Evolutionary conservation across 176 grass and related monocot genomes (phyloP).

Genomic region (Alopecurus myosuroides): DNA sequence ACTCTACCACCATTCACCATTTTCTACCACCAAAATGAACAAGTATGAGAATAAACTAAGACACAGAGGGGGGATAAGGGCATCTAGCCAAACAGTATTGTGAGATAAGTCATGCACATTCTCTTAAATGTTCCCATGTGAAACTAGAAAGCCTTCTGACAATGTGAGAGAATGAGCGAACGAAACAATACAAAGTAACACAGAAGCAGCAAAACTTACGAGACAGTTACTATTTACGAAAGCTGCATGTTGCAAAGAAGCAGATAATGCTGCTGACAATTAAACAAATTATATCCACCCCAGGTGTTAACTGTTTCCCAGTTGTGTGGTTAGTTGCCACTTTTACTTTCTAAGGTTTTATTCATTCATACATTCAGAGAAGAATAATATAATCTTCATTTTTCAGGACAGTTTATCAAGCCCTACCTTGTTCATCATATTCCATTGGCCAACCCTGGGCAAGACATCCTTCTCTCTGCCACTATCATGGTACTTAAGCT

Average conservation of each 20-base stretch:
- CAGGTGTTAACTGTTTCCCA: not conserved
- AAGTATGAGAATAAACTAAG: conserved; percentile 16
- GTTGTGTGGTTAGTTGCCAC: not conserved
- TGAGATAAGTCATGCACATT: not conserved
- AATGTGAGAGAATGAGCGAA: not conserved
- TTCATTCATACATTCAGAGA: not conserved
- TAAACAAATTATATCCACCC: not conserved
- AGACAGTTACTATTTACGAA: not conserved
- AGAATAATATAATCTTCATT: conserved; percentile 2
- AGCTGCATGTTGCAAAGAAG: not conserved
- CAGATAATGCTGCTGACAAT: not conserved
- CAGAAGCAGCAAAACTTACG: not conserved
- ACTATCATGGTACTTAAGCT: conserved; percentile 96
- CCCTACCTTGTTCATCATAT: conserved; percentile 97
- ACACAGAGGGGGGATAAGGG: not conserved
- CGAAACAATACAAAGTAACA: too few species aligned
- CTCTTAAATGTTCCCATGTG: not conserved
- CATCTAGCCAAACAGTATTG: not conserved
- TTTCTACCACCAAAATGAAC: conserved; percentile 53
- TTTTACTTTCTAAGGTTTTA: not conserved
- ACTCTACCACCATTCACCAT: conserved; percentile 88
- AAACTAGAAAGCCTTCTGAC: not conserved
- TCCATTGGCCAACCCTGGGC: conserved; percentile 92
- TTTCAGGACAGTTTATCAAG: not conserved
- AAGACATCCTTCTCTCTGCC: conserved; percentile 89